Conservation (phyloP, 2,329 filamentous ascomycete genomes). For the Talaromyces islandicus region DNA sequence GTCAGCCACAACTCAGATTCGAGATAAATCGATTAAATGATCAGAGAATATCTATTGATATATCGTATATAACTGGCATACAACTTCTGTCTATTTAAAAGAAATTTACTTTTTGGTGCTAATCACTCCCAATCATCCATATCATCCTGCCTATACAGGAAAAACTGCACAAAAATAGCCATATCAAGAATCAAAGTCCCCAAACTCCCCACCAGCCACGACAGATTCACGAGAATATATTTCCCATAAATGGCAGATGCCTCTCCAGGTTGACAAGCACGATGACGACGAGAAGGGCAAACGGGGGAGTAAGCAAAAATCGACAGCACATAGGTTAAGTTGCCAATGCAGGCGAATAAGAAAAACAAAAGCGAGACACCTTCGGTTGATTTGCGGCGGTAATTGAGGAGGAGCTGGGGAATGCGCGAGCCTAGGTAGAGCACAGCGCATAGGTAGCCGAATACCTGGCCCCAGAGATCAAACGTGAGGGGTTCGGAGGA, state of each 20-base stretch:
- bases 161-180: slow-evolving; percentile 86
- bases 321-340: slow-evolving; percentile 84
- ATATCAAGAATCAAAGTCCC: slow-evolving; percentile 82
- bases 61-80: not conserved
- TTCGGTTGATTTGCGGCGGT: slow-evolving; percentile 84
- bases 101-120: not conserved
- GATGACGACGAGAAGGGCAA: slow-evolving; percentile 43
- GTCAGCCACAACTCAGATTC: not conserved
- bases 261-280: slow-evolving; percentile 59
- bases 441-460: slow-evolving; percentile 85
- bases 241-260: slow-evolving; percentile 61
- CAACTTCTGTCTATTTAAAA: not conserved
- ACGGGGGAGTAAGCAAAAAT: slow-evolving; percentile 84
- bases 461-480: slow-evolving; percentile 76
- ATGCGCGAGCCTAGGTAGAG: slow-evolving; percentile 86
- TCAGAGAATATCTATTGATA: not conserved
- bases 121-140: not conserved
- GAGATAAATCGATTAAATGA: not conserved
- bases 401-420: slow-evolving; percentile 88
- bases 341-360: slow-evolving; percentile 91
- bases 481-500: slow-evolving; percentile 49
- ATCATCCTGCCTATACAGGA: slow-evolving; percentile 60
- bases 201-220: slow-evolving; percentile 83
- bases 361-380: slow-evolving; percentile 94
- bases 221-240: slow-evolving; percentile 85